Base-by-base conservation (phyloP, 1,284 basidiomycete genomes). In the Coniferiporia weirii region DNA sequence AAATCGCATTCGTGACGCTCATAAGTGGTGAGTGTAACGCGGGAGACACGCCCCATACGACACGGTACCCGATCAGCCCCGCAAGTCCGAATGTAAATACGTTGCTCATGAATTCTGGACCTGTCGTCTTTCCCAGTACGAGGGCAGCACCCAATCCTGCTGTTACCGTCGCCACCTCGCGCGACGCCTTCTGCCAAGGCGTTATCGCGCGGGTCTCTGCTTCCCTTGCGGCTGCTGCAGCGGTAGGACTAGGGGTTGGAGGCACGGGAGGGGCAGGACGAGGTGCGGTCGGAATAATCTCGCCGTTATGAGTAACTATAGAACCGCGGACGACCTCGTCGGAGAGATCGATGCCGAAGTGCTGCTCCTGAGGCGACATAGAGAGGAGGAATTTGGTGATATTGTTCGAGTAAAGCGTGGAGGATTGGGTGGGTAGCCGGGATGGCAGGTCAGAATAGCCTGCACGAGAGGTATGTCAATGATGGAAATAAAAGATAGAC, bases 321-420 rank as follows among this genome's bases (percentile, higher is more conserved):
- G 91, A 84, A 3, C 91, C 89, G 51, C 91, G 83, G 53, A 90
- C 83, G 51, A 93, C 91, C 72, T 93, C 91, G 66, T 93, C 91
- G 15, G 82, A 79, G 19, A 92, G 76, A 69, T 93, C 81, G 61
- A 93, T 74, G 10, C 72, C 72, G 69, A 85, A 93, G 49, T 75
- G 79, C 51, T 76, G 78, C 61, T 85, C 79, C 49, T 79, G 79
- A 9, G 85, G 85, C 1, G 73, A 69, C 56, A 93, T 83, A 1
- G 90, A 91, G 15, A 93, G 76, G 45, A 93, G 78, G 74, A 93
- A 93, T 69, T 93, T 93, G 47, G 88, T 88, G 66, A 93, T 86
- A 69, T 93, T 93, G 73, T 93, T 93, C 10, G 91, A 93, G 71
- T 93, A 93, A 7, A 93, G 76, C 1, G 89, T 91, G 4, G 89